Conservation (phyloP, 108 stramenopile species). For the Cyclotella cryptica region DNA sequence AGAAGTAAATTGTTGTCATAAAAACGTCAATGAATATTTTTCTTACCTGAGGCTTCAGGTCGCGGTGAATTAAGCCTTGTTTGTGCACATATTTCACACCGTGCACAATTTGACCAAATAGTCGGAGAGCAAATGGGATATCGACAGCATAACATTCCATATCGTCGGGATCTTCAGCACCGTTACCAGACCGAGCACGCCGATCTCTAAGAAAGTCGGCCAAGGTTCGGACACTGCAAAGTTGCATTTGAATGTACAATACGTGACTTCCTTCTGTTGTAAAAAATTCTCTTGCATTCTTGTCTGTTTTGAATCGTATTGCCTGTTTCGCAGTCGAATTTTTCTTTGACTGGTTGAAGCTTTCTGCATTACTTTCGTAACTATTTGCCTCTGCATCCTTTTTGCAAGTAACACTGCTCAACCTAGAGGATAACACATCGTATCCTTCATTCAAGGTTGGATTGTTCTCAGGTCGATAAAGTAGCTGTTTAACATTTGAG, state of each 20-base stretch:
- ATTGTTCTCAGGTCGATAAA: not conserved
- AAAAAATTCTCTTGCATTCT: slow-evolving; percentile 15
- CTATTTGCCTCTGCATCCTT: slow-evolving; percentile 25
- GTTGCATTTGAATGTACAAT: slow-evolving; percentile 98
- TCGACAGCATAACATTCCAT: slow-evolving; percentile 57
- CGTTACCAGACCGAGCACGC: slow-evolving; percentile 63
- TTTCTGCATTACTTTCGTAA: not conserved
- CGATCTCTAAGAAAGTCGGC: slow-evolving; percentile 76
- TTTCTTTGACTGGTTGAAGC: not conserved
- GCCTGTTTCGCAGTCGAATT: slow-evolving; percentile 8
- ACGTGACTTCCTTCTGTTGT: slow-evolving; percentile 55
- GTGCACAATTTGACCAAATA: slow-evolving; percentile 81
- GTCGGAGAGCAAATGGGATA: slow-evolving; percentile 73
- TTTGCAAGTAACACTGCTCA: slow-evolving; percentile 25
- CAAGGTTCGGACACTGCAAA: slow-evolving; percentile 90
- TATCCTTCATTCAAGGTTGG: slow-evolving; percentile 31
- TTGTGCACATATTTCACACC: slow-evolving; percentile 88
- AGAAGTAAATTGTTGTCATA: not conserved
- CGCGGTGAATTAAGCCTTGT: slow-evolving; percentile 89
- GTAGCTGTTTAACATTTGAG: slow-evolving; percentile 16
- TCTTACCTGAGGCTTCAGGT: slow-evolving; percentile 76
- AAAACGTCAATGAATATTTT: not conserved
- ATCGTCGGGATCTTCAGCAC: slow-evolving; percentile 9
- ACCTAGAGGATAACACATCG: slow-evolving; percentile 22
- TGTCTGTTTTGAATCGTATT: slow-evolving; percentile 11